Conservation (phyloP, 2,329 filamentous ascomycete species). For the Geosmithia flava region DNA sequence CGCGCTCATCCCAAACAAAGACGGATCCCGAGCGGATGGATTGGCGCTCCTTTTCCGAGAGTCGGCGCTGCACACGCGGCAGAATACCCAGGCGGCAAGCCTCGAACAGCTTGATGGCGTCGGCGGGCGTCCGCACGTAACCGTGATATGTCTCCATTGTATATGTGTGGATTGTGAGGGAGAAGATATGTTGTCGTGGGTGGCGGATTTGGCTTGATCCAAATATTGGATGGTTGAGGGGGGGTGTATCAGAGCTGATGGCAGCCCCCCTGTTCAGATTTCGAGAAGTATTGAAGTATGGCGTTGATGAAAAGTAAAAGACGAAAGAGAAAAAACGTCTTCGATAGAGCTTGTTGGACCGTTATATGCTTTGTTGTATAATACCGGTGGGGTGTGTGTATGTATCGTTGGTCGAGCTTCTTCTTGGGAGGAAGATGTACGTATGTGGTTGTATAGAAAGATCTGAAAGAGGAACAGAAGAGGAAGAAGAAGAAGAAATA, state of each 20-base stretch:
- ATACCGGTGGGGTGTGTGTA: too few species aligned
- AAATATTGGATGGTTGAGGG: neutral
- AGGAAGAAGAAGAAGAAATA: neutral
- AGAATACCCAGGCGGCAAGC: conserved; percentile 82
- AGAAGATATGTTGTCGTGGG: neutral
- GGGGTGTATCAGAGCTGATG: neutral
- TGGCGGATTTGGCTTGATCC: neutral
- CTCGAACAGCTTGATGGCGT: conserved; percentile 98
- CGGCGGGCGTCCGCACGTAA: conserved; percentile 85
- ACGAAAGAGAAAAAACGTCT: too few species aligned
- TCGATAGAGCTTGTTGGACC: too few species aligned
- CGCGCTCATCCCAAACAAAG: conserved; percentile 98
- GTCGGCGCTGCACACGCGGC: conserved; percentile 79
- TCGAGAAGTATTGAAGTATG: too few species aligned
- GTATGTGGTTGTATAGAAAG: neutral
- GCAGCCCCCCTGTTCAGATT: neutral
- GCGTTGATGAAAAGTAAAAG: too few species aligned
- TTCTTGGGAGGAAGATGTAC: too few species aligned
- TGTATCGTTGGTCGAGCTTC: too few species aligned
- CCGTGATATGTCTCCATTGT: conserved; percentile 94
- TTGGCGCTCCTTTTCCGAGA: conserved; percentile 95
- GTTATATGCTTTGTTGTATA: too few species aligned
- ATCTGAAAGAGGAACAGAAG: neutral
- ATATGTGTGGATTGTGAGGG: neutral
- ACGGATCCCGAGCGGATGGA: conserved; percentile 94